Evolutionary conservation across 371 early-diverging fungal genomes (phyloP).

Genomic region (Mucor racemosus): DNA sequence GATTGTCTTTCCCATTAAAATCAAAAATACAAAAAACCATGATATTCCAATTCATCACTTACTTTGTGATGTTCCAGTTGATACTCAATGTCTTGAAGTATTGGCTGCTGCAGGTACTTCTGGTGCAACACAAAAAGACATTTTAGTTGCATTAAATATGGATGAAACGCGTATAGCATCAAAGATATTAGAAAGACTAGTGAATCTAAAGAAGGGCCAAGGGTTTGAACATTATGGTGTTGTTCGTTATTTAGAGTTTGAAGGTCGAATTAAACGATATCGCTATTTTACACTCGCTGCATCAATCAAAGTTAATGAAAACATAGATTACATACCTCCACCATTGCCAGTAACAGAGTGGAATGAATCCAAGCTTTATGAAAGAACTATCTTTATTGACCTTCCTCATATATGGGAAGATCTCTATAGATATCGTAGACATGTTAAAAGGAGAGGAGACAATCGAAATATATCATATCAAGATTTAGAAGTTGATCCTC

Average conservation of each 20-base stretch:
- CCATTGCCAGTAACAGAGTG: constrained; percentile 6
- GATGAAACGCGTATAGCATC: constrained; percentile 29
- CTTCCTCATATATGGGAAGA: background rate
- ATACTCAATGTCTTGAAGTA: constrained; percentile 23
- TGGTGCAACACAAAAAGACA: constrained; percentile 38
- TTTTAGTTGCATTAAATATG: constrained; percentile 9
- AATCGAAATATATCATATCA: background rate
- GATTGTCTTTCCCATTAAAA: constrained; percentile 5
- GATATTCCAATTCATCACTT: constrained; percentile 10
- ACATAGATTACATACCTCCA: constrained; percentile 14
- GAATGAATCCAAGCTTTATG: constrained; percentile 2
- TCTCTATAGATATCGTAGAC: background rate
- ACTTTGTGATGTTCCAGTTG: constrained; percentile 22
- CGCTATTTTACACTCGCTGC: constrained; percentile 37
- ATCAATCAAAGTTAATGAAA: constrained; percentile 23
- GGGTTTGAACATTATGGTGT: constrained; percentile 1
- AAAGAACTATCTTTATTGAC: background rate
- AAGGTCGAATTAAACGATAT: constrained; percentile 38
- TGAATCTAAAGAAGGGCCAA: background rate
- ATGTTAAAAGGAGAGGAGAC: background rate
- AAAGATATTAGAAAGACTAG: constrained; percentile 28
- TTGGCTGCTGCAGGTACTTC: constrained; percentile 20
- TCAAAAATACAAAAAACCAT: constrained; percentile 2
- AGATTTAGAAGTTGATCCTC: no score
- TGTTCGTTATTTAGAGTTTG: constrained; percentile 41